These are phyloP conservation scores for Thielaviopsis musarum DNA, from an alignment of 2,329 filamentous ascomycete species.

Conservation along the genomic window DNA sequence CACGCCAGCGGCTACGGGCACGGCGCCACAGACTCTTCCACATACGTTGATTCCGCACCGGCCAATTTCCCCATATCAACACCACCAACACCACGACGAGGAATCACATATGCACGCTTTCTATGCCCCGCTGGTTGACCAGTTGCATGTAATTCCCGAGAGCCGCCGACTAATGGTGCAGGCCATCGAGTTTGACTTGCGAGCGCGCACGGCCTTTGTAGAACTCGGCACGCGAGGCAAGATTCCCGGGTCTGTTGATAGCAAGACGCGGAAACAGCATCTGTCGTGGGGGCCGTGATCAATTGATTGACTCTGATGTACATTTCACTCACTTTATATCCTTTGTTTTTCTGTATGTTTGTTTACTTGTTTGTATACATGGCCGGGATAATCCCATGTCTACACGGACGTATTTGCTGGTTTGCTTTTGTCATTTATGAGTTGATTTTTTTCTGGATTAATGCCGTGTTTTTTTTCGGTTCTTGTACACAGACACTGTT, in stretches of 20 bases:
- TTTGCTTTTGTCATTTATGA: too few relatives aligned
- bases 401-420: too few relatives aligned
- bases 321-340: neutral
- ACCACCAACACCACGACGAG: neutral
- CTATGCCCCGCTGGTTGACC: neutral
- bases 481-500: too few relatives aligned
- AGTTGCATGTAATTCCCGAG: conserved; percentile 26
- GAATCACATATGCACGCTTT: neutral
- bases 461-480: too few relatives aligned
- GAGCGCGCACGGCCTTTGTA: conserved; percentile 31
- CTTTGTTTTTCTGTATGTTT: neutral
- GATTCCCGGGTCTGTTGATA: conserved; percentile 28
- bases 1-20: too few relatives aligned
- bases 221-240: conserved; percentile 37
- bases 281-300: conserved; percentile 28
- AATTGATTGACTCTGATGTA: neutral
- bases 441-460: too few relatives aligned
- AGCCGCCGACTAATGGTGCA: conserved; percentile 39
- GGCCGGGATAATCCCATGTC: too few relatives aligned
- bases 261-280: conserved; percentile 28
- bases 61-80: neutral
- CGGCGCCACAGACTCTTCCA: too few relatives aligned
- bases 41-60: neutral
- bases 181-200: conserved; percentile 39
- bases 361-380: neutral